Evolutionary conservation across 225 moss, liverwort and hornwort species (phyloP).

Genomic region (Neckera pumila): DNA sequence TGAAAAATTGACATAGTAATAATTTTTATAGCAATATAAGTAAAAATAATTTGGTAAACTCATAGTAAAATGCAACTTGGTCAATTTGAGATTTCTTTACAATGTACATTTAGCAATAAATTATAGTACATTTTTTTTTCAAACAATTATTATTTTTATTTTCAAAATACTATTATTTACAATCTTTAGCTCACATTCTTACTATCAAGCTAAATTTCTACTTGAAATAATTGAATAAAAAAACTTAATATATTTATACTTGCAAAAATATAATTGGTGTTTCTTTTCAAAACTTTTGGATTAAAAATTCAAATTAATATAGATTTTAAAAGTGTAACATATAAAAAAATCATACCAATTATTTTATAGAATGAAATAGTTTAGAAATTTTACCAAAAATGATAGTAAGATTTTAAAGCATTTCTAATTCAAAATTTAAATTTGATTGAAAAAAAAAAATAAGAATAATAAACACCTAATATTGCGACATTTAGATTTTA

Average conservation of each 20-base stretch:
- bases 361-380: background rate
- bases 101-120: background rate
- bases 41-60: background rate
- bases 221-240: background rate
- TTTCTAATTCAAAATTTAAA: background rate
- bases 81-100: background rate
- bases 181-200: background rate
- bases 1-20: background rate
- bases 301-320: background rate
- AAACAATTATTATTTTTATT: background rate
- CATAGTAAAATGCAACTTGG: fast-evolving
- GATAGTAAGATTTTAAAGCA: background rate
- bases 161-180: background rate
- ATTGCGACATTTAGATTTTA: background rate
- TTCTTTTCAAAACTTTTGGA: fast-evolving
- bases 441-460: background rate
- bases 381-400: background rate
- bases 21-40: background rate
- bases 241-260: background rate
- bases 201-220: background rate
- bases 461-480: background rate
- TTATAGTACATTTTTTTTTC: background rate
- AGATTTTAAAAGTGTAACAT: background rate
- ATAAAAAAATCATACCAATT: background rate
- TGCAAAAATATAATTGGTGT: fast-evolving